phyloP scores from a whole-genome alignment of 257 asterid species.

The Primulina tabacum region DNA sequence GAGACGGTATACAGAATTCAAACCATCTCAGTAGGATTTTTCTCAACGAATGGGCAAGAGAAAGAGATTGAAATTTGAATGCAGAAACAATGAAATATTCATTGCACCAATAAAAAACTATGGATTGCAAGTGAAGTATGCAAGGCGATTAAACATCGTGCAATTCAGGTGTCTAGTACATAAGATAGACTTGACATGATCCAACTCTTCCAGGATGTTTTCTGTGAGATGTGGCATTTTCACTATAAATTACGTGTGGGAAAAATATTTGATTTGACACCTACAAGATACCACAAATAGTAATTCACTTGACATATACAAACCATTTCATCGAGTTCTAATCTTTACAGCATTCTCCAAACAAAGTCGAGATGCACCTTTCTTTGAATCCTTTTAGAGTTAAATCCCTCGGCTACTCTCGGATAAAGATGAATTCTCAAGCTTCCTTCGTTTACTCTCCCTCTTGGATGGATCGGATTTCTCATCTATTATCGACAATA shows the following conservation, averaged over 20 bases:
- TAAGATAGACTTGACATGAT: not conserved
- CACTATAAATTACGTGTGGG: not conserved
- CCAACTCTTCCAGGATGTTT: not conserved
- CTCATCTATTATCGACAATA: constrained; percentile 64
- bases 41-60: not conserved
- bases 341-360: constrained; percentile 25
- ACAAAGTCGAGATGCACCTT: constrained; percentile 17
- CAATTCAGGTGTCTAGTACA: not conserved
- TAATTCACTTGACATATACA: not conserved
- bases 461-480: constrained; percentile 53
- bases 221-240: constrained; percentile 25
- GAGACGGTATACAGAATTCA: not conserved
- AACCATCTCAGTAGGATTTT: too few relatives aligned
- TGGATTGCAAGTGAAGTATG: too few relatives aligned
- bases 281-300: constrained; percentile 2
- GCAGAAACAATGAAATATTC: too few relatives aligned
- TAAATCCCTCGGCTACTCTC: constrained; percentile 30
- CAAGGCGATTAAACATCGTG: not conserved
- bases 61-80: too few relatives aligned
- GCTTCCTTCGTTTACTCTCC: constrained; percentile 59
- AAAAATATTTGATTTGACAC: not conserved
- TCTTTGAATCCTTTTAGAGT: constrained; percentile 32
- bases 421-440: constrained; percentile 36
- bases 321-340: not conserved
- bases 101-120: too few relatives aligned